Evolutionary conservation across 1,284 basidiomycete genomes (phyloP), one percentile per base, ranked within the genome.

Genomic region (Tilletia caries): DNA sequence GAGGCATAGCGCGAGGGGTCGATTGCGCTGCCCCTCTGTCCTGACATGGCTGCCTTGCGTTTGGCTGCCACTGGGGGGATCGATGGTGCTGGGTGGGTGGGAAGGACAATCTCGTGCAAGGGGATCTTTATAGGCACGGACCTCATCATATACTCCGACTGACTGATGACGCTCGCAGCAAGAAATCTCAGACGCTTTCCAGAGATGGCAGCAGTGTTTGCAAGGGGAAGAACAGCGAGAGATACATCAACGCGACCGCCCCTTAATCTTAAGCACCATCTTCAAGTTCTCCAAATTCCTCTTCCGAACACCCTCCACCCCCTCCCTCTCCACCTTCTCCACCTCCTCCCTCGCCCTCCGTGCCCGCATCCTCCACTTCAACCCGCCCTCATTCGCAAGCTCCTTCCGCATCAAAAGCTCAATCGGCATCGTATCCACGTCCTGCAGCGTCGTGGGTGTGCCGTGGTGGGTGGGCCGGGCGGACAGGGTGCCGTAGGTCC

Each of bases 341-440:
- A 71, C 65, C 43, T 64, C 70, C 69, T 77, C 71, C 54, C 71
- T 73, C 5, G 66, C 67, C 68, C 77, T 72, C 75, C 75, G 79
- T 29, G 75, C 71, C 64, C 76, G 71, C 78, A 80, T 82, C 43
- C 80, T 73, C 76, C 76, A 77, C 65, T 79, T 80, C 68, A 78
- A 75, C 44, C 79, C 78, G 12, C 67, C 67, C 60, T 76, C 71
- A 71, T 82, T 82, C 46, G 72, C 70, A 20, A 82, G 74, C 34
- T 82, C 81, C 23, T 73, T 68, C 41, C 70, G 52, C 81, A 82
- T 82, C 64, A 82, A 73, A 41, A 82, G 69, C 68, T 82, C 81
- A 65, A 82, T 77, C 23, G 81, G 81, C 79, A 81, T 79, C 23
- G 73, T 69, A 67, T 82, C 79, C 4, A 81, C 70, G 25, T 81